These are phyloP conservation scores for Alliaria petiolata DNA, from an alignment of 345 rosid genomes.

Conservation along the genomic window DNA sequence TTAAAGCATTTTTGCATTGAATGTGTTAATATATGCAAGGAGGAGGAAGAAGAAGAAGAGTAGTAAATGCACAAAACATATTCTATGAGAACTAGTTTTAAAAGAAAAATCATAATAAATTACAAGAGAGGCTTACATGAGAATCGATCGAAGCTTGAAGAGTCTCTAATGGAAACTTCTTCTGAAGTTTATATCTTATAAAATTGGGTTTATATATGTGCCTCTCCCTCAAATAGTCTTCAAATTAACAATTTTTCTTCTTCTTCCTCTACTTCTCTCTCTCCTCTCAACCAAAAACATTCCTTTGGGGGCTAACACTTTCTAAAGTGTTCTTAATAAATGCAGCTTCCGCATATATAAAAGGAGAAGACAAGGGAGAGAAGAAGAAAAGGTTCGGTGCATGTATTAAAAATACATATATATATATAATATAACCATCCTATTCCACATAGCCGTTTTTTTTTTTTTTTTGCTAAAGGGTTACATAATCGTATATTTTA, in stretches of 20 bases:
- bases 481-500: not conserved
- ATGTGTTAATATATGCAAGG: conserved; percentile 16
- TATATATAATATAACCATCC: not conserved
- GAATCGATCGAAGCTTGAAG: not conserved
- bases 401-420: not conserved
- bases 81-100: not conserved
- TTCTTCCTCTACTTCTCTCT: not conserved
- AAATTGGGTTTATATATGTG: not conserved
- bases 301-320: conserved; percentile 12
- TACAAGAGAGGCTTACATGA: conserved; percentile 3
- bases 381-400: conserved; percentile 9
- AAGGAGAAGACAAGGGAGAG: not conserved
- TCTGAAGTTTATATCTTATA: not conserved
- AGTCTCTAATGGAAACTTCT: not conserved
- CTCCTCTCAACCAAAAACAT: conserved; percentile 19
- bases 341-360: conserved; percentile 5
- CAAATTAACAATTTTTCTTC: not conserved
- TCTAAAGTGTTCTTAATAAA: not conserved
- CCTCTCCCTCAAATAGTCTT: not conserved
- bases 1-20: conserved; percentile 25
- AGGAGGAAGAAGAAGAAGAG: conserved; percentile 6
- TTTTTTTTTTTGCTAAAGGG: no score
- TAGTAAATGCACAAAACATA: conserved; percentile 19
- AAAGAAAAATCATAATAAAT: not conserved
- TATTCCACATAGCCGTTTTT: not conserved